Base-by-base conservation (phyloP, 495 filamentous ascomycete genomes). In the Penicillium flavigenum region DNA sequence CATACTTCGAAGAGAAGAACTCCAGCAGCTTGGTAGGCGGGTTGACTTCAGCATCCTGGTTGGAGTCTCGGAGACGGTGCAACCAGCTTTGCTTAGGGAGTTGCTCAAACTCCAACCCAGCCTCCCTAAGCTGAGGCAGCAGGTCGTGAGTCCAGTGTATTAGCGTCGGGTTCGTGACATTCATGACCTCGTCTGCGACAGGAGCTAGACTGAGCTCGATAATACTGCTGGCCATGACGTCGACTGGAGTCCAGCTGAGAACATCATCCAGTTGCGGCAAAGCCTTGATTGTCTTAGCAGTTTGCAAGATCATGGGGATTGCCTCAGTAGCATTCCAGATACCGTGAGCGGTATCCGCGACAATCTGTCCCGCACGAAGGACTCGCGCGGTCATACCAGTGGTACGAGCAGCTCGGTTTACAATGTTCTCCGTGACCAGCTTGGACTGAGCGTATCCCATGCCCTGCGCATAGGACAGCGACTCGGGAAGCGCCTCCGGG, bases 241-340 rank as follows among this genome's bases (percentile, higher is more conserved):
- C 83, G 1, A 86, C 80, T 0, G 84, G 82, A 11, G 87, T 67
- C 86, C 86, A 88, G 36, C 70, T 73, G 17, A 84, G 63, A 26
- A 75, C 62, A 39, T 83, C 76, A 3, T 77, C 61, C 0, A 89
- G 69, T 16, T 71, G 61, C 1, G 86, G 86, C 1, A 89, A 69
- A 45, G 74, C 76, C 0, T 75, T 74, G 14, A 80, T 75, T 0
- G 80, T 65, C 11, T 60, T 62, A 12, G 76, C 73, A 0, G 69
- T 76, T 34, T 76, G 76, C 8, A 87, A 61, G 72, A 88, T 81
- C 55, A 86, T 63, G 14, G 86, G 83, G 72, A 84, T 88, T 5
- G 83, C 85, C 63, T 88, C 86, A 2, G 72, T 81, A 32, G 72
- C 63, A 60, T 86, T 88, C 86, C 86, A 88, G 44, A 85, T 74